phyloP scores from a whole-genome alignment of 75 land plant genomes.

The Ceratopteris richardii region DNA sequence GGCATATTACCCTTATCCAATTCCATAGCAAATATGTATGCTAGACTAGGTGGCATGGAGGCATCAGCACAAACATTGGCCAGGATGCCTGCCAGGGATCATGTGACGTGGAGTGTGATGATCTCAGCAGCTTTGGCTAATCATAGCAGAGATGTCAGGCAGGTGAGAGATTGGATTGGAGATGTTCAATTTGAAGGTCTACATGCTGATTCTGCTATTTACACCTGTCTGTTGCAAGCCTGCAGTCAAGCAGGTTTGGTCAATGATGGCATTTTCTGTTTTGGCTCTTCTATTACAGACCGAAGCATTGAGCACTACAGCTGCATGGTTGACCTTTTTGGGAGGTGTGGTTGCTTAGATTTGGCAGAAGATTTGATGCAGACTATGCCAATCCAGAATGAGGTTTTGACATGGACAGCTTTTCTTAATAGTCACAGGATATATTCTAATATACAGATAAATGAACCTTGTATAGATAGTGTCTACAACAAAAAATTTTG shows the following conservation, averaged over 20 bases:
- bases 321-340: constrained; percentile 28
- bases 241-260: constrained; percentile 17
- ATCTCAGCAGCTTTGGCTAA: constrained; percentile 38
- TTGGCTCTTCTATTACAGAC: constrained; percentile 7
- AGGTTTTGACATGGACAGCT: constrained; percentile 16
- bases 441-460: constrained; percentile 11
- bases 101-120: constrained; percentile 49
- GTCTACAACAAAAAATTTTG: no score
- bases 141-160: constrained; percentile 11
- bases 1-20: neutral
- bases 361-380: constrained; percentile 13
- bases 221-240: constrained; percentile 14
- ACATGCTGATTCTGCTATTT: constrained; percentile 14
- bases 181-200: neutral
- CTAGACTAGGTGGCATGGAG: constrained; percentile 10
- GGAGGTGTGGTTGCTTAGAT: constrained; percentile 19
- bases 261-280: constrained; percentile 10
- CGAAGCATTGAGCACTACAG: constrained; percentile 30
- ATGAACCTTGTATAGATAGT: constrained; percentile 7
- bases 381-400: constrained; percentile 33
- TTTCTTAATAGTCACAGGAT: constrained; percentile 21
- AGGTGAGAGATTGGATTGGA: neutral
- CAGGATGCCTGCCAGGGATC: constrained; percentile 31
- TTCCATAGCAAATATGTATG: constrained; percentile 18
- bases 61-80: constrained; percentile 33